Conservation (phyloP, 2,329 filamentous ascomycete species). For the Colletotrichum sidae region DNA sequence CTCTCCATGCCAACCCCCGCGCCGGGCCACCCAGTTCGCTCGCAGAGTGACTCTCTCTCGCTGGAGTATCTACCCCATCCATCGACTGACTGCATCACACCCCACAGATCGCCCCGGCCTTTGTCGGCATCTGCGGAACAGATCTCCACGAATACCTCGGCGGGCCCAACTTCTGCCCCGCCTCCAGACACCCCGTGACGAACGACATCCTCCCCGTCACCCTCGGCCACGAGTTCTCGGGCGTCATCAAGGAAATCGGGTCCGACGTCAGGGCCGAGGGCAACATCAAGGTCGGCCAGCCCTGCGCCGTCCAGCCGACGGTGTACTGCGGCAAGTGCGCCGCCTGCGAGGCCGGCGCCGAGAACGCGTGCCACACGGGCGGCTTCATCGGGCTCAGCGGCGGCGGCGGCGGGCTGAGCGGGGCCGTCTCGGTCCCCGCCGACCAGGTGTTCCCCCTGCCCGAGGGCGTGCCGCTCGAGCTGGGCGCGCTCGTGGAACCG, state of each 20-base stretch:
- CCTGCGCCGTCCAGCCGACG: constrained; percentile 68
- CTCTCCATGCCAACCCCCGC: constrained; percentile 3
- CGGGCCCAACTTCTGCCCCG: constrained; percentile 45
- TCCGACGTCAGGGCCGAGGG: constrained; percentile 11
- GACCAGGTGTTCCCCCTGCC: constrained; percentile 60
- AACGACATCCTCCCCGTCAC: constrained; percentile 66
- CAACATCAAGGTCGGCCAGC: constrained; percentile 62
- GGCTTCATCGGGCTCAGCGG: constrained; percentile 49
- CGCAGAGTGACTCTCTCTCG: background rate
- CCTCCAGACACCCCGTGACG: constrained; percentile 65
- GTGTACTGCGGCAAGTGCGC: constrained; percentile 65
- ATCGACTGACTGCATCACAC: background rate
- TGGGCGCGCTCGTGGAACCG: constrained; percentile 71
- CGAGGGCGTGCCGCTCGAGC: constrained; percentile 61
- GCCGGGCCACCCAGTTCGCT: constrained; percentile 3
- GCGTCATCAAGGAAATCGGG: constrained; percentile 65
- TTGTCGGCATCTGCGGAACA: constrained; percentile 49
- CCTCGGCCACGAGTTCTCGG: constrained; percentile 73
- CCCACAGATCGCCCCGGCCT: constrained; percentile 43
- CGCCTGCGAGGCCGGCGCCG: constrained; percentile 59
- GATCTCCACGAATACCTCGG: constrained; percentile 48
- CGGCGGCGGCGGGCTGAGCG: constrained; percentile 65
- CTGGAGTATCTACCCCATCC: constrained; percentile 3
- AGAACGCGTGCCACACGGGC: constrained; percentile 55
- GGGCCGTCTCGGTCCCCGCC: constrained; percentile 61